Base-by-base conservation (phyloP, 129 eudicot genomes). In the Chrysanthemum makinoi region DNA sequence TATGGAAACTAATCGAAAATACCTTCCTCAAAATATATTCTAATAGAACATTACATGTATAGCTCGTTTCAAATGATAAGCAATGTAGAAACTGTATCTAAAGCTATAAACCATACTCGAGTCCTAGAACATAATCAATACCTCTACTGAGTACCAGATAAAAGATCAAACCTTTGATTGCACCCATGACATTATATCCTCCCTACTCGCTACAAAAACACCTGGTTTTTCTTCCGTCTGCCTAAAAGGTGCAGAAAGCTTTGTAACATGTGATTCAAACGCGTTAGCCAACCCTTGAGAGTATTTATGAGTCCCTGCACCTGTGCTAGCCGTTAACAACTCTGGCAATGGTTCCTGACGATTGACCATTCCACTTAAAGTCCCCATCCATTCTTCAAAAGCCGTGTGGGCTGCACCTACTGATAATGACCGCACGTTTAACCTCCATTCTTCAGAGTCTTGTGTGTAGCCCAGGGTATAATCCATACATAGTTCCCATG, bases 391-490 rank as follows among this genome's bases (percentile, higher is more conserved):
- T 71, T 87, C 94, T 73, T 87, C 94, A 47, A 87, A 80, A 9
- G 94, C 94, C 28, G 94, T 84, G 58, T 84, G 79, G 50, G 94
- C 94, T 5, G 94, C 94, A 74, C 94, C 94, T 9, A 87, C 85
- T 8, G 94, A 87, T 54, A 87, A 33, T 8, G 94, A 84, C 43
- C 89, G 73, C n/a, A 87, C 89, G 20, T 87, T 84, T 75, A 87
- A 75, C 69, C 87, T 75, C 94, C 94, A 87, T 68, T 87, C 94
- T 20, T 77, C 85, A 1, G 86, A 63, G 89, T 82, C 73, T 82
- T 28, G 82, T 80, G 73, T 87, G 94, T 57, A 87, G 78, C 16
- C 87, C 87, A 0, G 87, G 87, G 73, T 87, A 87, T 61, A 87
- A 73, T 2, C 94, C 94, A 6, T 79, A 80, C 66, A 82, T 72